A percentile compares a stretch with the other conserved stretches of the same genome.
phyloP scores from a whole-genome alignment of 768 basidiomycete species.

The Lentinus tigrinus region DNA sequence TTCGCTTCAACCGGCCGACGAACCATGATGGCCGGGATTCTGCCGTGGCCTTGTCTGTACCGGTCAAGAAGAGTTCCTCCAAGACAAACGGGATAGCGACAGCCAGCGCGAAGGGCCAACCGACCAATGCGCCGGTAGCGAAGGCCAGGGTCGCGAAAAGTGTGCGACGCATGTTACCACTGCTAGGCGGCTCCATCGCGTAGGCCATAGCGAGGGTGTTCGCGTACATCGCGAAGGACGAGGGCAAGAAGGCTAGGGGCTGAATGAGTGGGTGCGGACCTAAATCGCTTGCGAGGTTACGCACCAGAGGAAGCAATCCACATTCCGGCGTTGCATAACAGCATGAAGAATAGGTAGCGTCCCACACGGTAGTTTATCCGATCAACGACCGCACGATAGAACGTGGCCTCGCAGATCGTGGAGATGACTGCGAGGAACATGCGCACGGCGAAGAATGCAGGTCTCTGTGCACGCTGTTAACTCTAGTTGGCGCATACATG shows the following conservation, averaged over 20 bases:
- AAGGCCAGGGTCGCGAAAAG: slow-evolving; percentile 67
- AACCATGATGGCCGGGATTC: slow-evolving; percentile 53
- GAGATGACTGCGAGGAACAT: slow-evolving; percentile 74
- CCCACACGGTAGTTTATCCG: slow-evolving; percentile 87
- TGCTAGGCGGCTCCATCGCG: slow-evolving; percentile 57
- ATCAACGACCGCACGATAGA: slow-evolving; percentile 80
- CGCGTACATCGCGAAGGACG: slow-evolving; percentile 93
- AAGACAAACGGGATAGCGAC: slow-evolving; percentile 85
- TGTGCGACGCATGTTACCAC: slow-evolving; percentile 53
- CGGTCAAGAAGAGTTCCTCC: slow-evolving; percentile 83
- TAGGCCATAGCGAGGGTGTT: slow-evolving; percentile 77
- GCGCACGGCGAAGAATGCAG: slow-evolving; percentile 86
- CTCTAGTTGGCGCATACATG: not conserved
- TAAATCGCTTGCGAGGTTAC: slow-evolving; percentile 17
- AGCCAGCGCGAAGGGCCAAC: slow-evolving; percentile 95
- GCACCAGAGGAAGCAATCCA: slow-evolving; percentile 87
- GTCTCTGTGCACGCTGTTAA: slow-evolving; percentile 52
- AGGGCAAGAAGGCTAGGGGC: slow-evolving; percentile 82
- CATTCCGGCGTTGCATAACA: slow-evolving; percentile 88
- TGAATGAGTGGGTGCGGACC: slow-evolving; percentile 10
- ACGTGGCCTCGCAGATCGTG: slow-evolving; percentile 72
- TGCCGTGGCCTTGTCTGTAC: slow-evolving; percentile 60
- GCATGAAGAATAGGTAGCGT: slow-evolving; percentile 88
- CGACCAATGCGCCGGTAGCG: slow-evolving; percentile 82
- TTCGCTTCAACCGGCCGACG: slow-evolving; percentile 54